Conservation (phyloP, 768 basidiomycete genomes). For the Phylloporus sp. region DNA sequence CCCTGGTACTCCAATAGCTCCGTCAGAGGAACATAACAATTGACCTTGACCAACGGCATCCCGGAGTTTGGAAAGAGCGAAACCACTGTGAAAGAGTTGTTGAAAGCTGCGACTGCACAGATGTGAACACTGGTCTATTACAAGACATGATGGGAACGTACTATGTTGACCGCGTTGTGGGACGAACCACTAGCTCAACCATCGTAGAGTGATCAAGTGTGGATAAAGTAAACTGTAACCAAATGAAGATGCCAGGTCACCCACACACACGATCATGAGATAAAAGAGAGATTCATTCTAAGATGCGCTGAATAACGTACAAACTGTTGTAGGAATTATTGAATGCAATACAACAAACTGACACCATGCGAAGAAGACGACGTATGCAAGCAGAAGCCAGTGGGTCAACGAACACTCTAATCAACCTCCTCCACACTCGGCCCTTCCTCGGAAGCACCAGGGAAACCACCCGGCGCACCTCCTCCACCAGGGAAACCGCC, state of each 20-base stretch:
- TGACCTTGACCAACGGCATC: conserved; percentile 62
- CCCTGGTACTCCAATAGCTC: conserved; percentile 52
- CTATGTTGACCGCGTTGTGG: conserved; percentile 21
- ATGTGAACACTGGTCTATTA: conserved; percentile 2
- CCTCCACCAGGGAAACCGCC: conserved; percentile 52
- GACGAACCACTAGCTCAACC: conserved; percentile 25
- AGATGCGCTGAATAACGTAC: conserved; percentile 29
- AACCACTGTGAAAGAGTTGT: conserved; percentile 46
- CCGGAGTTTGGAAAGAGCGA: conserved; percentile 57
- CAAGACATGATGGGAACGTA: conserved; percentile 13
- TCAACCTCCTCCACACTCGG: conserved; percentile 92
- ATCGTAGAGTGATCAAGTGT: conserved; percentile 13
- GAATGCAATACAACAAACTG: conserved; percentile 28
- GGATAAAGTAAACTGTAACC: too few species aligned
- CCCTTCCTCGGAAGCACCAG: conserved; percentile 70
- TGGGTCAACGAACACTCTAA: conserved; percentile 35
- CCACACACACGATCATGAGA: not conserved
- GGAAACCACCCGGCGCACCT: conserved; percentile 69
- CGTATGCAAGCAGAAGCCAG: conserved; percentile 19
- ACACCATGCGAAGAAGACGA: conserved; percentile 27
- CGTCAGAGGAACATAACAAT: conserved; percentile 42
- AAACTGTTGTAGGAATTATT: conserved; percentile 26
- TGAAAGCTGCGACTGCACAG: conserved; percentile 38
- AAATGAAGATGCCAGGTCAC: not conserved
- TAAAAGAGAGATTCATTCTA: conserved; percentile 21